A percentile compares a stretch with the other conserved stretches of the same genome.
These are phyloP conservation scores for Pseudopyricularia javanii DNA, from an alignment of 2,329 filamentous ascomycete species.

Conservation along the genomic window DNA sequence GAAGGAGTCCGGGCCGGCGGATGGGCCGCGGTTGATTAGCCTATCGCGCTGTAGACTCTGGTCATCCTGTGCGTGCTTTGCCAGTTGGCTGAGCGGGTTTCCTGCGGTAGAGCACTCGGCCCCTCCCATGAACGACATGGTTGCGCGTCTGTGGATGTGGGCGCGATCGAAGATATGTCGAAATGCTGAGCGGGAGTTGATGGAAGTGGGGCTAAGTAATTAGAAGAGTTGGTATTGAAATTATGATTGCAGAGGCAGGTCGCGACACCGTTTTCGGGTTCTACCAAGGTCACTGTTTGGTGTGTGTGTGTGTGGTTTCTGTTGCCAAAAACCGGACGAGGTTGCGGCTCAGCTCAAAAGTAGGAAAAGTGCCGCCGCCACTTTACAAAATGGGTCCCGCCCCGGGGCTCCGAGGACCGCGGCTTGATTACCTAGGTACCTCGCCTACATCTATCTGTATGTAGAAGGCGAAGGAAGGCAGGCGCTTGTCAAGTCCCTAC, in stretches of 20 bases:
- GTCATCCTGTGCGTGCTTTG: conserved; percentile 94
- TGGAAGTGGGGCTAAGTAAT: too few species aligned
- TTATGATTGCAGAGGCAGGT: too few species aligned
- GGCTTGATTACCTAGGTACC: not conserved
- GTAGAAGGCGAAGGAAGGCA: too few species aligned
- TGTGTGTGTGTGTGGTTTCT: too few species aligned
- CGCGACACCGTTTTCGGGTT: too few species aligned
- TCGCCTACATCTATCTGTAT: too few species aligned
- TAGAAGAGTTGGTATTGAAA: too few species aligned
- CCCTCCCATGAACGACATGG: conserved; percentile 91
- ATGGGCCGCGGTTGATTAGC: conserved; percentile 62
- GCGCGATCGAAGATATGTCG: not conserved
- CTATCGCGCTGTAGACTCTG: conserved; percentile 88
- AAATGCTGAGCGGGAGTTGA: too few species aligned
- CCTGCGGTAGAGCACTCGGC: conserved; percentile 93
- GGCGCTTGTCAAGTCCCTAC: too few species aligned
- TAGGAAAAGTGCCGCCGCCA: not conserved
- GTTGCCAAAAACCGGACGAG: too few species aligned
- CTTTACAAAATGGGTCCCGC: not conserved
- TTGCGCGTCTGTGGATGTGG: not conserved
- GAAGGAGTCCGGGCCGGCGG: conserved; percentile 58
- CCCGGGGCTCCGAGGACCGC: not conserved
- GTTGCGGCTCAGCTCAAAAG: too few species aligned
- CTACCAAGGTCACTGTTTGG: too few species aligned
- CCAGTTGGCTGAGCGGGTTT: conserved; percentile 94